Evolutionary conservation across 805 yeast genomes (phyloP).

Genomic region (Pichia cabralensis): DNA sequence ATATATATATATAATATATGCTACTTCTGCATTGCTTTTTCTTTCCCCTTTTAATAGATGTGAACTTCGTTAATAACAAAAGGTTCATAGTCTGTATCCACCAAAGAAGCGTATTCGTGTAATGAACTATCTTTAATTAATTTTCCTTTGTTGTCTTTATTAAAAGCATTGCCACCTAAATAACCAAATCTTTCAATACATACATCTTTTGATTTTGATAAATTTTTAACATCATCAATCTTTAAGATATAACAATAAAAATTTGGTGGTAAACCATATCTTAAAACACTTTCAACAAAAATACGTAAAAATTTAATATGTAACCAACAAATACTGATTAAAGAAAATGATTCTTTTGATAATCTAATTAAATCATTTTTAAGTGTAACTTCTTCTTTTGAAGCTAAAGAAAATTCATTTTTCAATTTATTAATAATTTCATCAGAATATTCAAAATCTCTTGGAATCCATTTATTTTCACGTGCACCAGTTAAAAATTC

Average conservation of each 20-base stretch:
- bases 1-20: too few species aligned
- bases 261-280: conserved; percentile 95
- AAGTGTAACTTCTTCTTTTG: conserved; percentile 61
- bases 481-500: conserved; percentile 65
- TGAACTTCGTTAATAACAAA: conserved; percentile 71
- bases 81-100: conserved; percentile 93
- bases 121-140: conserved; percentile 49
- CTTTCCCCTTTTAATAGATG: conserved; percentile 20
- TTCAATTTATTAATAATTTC: conserved; percentile 61
- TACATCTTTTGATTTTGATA: conserved; percentile 55
- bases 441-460: conserved; percentile 85
- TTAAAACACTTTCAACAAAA: conserved; percentile 85
- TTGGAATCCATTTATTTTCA: conserved; percentile 82
- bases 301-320: conserved; percentile 82
- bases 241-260: conserved; percentile 48
- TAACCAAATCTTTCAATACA: conserved; percentile 73
- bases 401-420: conserved; percentile 69
- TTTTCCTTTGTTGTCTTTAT: conserved; percentile 55
- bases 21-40: too few species aligned
- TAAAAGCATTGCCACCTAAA: conserved; percentile 83
- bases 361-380: conserved; percentile 73
- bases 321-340: conserved; percentile 76
- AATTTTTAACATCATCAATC: conserved; percentile 26
- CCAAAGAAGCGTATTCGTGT: conserved; percentile 83
- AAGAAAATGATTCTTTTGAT: conserved; percentile 83